Evolutionary conservation across 495 filamentous ascomycete genomes (phyloP), one percentile per base, ranked within the genome.

Genomic region (Penicillium pulvis): DNA sequence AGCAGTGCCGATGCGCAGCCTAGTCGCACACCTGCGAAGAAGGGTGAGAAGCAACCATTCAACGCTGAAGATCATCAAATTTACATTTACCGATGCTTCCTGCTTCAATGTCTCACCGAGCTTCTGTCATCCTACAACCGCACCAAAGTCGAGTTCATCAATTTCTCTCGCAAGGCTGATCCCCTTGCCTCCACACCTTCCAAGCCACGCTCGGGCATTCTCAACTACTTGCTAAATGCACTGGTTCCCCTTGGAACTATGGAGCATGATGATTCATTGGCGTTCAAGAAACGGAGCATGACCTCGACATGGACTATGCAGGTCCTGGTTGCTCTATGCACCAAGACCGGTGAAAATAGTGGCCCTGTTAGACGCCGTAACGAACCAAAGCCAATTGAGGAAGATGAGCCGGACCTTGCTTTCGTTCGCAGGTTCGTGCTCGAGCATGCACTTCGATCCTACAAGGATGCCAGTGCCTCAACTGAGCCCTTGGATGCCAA

Each of bases 91-190:
- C 85, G 95, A 20, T 96, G 91, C 77, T 97, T 98, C 78, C 79
- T 99, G 55, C 81, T 99, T 42, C 91, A 96, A 68, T 96, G 93
- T 66, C 79, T 99, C 33, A 89, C 92, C 0, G 94, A 99, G 70
- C 82, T 99, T 17, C 80, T 99, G n/a, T 87, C 88, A 42, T 93
- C 87, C 65, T 98, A 97, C 76, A 96, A 91, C 58, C 88, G 92
- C 28, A 88, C 91, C 41, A 99, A 99, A 79, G 82, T 98, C 20
- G 95, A 99, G 66, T 99, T 99, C 69, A 97, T 99, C 72, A 97
- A 97, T 68, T 98, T 97, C 78, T 97, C 93, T 51, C 87, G 94
- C 58, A 91, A 91, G 64, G 87, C 89, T 19, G 89, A 91, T 57
- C 89, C 92, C 5, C 81, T 90, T 59, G 85, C 88, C 28, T 88